Evolutionary conservation across 352 stramenopile genomes (phyloP).

Genomic region (Globisporangium echinulatum): DNA sequence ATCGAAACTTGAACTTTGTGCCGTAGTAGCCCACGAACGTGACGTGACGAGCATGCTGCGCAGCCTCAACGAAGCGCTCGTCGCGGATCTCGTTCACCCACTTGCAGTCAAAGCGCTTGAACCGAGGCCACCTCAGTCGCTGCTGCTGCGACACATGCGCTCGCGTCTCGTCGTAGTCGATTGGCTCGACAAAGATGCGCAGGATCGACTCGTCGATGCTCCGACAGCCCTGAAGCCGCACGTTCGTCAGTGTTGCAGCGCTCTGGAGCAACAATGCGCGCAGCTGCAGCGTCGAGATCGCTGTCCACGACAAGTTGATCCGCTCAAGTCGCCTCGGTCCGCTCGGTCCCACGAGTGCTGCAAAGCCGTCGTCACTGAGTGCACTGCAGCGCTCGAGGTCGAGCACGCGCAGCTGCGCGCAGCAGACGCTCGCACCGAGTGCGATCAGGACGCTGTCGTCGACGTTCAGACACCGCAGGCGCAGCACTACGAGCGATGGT

Average conservation of each 20-base stretch:
- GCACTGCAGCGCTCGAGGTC: conserved; percentile 19
- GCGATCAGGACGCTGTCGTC: conserved; percentile 7
- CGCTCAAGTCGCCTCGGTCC: conserved; percentile 8
- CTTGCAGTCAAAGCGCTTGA: conserved; percentile 19
- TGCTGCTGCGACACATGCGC: background rate
- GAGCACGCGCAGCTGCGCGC: conserved; percentile 8
- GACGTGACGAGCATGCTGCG: background rate
- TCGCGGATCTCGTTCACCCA: conserved; percentile 19
- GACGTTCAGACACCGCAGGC: conserved; percentile 16
- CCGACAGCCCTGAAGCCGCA: conserved; percentile 18
- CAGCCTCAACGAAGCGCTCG: conserved; percentile 8
- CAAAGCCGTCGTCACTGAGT: conserved; percentile 13
- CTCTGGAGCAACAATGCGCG: conserved; percentile 4
- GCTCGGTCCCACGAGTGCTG: conserved; percentile 1
- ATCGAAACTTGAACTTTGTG: conserved; percentile 7
- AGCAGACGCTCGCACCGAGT: conserved; percentile 1
- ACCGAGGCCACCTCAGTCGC: conserved; percentile 2
- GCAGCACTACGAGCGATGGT: conserved; percentile 8
- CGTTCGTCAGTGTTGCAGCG: conserved; percentile 7
- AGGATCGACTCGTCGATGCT: conserved; percentile 8
- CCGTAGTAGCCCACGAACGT: conserved; percentile 20
- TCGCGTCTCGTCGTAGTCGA: conserved; percentile 2
- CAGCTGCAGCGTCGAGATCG: conserved; percentile 6
- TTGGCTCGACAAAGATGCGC: conserved; percentile 2
- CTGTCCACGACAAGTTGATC: conserved; percentile 19